Base-by-base conservation (phyloP, 2,329 filamentous ascomycete species). In the Chaetoscypha palmicola region DNA sequence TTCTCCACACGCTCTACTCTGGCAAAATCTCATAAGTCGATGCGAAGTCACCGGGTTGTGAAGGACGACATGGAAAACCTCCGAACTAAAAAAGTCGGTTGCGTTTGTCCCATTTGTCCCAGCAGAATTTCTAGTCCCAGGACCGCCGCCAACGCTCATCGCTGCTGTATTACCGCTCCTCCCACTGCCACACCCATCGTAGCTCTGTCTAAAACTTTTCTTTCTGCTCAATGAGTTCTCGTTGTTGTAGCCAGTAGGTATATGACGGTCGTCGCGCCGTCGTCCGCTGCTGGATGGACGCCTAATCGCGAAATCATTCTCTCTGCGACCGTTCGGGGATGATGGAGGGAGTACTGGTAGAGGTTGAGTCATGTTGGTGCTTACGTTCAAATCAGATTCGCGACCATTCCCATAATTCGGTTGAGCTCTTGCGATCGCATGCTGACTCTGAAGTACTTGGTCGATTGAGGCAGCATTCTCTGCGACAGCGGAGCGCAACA, bases 51-150 rank as follows among this genome's bases (percentile, higher is more conserved):
- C 63, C 0, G 70, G 68, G 48, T 75, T 69, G 48, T 68, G 65
- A 37, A 78, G 63, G 1, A 72, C 71, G 49, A 72, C 61, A 35
- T 70, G 67, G 43, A 78, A 71, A 19, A 72, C 67, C 20, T 74
- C 71, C 3, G 62, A 60, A 17, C 70, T 67, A 41, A 75, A 67
- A 47, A 78, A 71, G 40, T 74, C 68, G 0, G 68, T 63, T 26
- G 69, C 43, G 33, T 39, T 51, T 14, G 14, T 35, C 28, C 31
- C 24, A 32, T 17, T 34, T 4, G 32, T 16, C 9, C 32, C 32
- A 19, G n/a, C 19, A 5, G 10, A 17, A 16, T 34, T 16, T 3
- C 32, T 17, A 19, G 10, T 34, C 4, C n/a, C 32, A 8, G 12
- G 17, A 34, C 3, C 32, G 19, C 4, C 16, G 3, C 12, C 32